Evolutionary conservation across 2,329 filamentous ascomycete genomes (phyloP).

Genomic region (Colletotrichum neosansevieriae): DNA sequence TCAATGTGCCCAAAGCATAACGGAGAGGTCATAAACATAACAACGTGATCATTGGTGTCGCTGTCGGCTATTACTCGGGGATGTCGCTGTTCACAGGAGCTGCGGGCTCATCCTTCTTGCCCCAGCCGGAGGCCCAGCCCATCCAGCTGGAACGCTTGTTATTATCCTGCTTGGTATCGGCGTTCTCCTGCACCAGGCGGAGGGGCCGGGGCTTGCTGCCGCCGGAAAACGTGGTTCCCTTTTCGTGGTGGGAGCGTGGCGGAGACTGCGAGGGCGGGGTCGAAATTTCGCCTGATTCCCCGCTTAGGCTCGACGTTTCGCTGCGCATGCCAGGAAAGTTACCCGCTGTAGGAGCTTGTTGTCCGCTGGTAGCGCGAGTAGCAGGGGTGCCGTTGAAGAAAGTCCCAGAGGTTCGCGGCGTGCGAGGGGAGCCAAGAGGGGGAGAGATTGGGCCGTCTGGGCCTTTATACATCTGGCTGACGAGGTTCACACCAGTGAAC

Average conservation of each 20-base stretch:
- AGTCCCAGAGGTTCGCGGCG: slow-evolving; percentile 72
- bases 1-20: slow-evolving; percentile 20
- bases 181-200: slow-evolving; percentile 85
- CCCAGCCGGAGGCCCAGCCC: slow-evolving; percentile 64
- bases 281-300: slow-evolving; percentile 71
- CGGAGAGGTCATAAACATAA: slow-evolving; percentile 38
- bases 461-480: slow-evolving; percentile 91
- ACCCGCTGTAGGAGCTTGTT: slow-evolving; percentile 61
- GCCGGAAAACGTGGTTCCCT: slow-evolving; percentile 69
- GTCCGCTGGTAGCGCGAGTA: slow-evolving; percentile 62
- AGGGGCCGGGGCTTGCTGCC: slow-evolving; percentile 86
- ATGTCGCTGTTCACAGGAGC: slow-evolving; percentile 36
- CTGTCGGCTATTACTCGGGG: slow-evolving; percentile 36
- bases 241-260: slow-evolving; percentile 62
- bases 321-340: slow-evolving; percentile 81
- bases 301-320: slow-evolving; percentile 73
- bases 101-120: slow-evolving; percentile 63
- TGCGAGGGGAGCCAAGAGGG: slow-evolving; percentile 67
- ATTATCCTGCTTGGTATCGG: slow-evolving; percentile 58
- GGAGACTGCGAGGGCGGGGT: slow-evolving; percentile 66
- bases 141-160: slow-evolving; percentile 76
- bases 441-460: slow-evolving; percentile 73
- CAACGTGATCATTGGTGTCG: slow-evolving; percentile 18
- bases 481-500: slow-evolving; percentile 73
- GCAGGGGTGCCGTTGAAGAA: slow-evolving; percentile 72